phyloP scores from a whole-genome alignment of 2,329 filamentous ascomycete genomes.

The Cercospora sp. region DNA sequence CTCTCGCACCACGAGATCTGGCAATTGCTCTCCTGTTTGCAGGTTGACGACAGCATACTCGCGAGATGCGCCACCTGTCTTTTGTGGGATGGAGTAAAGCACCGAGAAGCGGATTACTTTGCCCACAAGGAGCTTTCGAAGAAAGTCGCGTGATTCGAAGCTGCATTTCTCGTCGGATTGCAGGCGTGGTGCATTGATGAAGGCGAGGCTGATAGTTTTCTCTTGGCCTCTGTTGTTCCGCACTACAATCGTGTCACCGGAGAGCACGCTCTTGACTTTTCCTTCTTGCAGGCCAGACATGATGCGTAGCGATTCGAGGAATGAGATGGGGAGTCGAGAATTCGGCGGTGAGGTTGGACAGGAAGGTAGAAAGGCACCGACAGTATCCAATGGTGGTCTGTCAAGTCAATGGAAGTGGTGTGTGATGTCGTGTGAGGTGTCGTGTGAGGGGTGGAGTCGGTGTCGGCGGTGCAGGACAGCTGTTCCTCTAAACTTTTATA shows the following conservation, averaged over 20 bases:
- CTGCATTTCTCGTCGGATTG: slow-evolving; percentile 65
- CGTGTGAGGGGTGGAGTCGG: neutral
- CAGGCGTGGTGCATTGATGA: slow-evolving; percentile 78
- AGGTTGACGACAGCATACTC: slow-evolving; percentile 84
- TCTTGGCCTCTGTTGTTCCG: slow-evolving; percentile 81
- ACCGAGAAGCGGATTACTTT: slow-evolving; percentile 84
- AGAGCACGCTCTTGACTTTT: slow-evolving; percentile 90
- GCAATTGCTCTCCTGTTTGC: slow-evolving; percentile 72
- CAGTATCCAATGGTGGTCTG: slow-evolving; percentile 1
- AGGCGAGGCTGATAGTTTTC: slow-evolving; percentile 85
- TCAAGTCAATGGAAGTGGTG: neutral
- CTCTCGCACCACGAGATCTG: slow-evolving; percentile 79
- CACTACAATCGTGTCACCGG: slow-evolving; percentile 87
- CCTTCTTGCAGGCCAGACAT: slow-evolving; percentile 56
- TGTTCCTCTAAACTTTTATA: slow-evolving; percentile 13
- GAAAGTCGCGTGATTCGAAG: slow-evolving; percentile 91
- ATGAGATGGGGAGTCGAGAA: neutral
- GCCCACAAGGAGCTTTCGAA: slow-evolving; percentile 80
- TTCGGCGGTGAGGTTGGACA: neutral
- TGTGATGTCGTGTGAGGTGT: slow-evolving; percentile 4
- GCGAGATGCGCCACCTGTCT: slow-evolving; percentile 59
- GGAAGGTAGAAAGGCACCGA: neutral
- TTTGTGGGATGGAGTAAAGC: slow-evolving; percentile 80
- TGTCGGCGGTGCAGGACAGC: slow-evolving; percentile 5
- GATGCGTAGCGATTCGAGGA: slow-evolving; percentile 5